Conservation (phyloP, 176 grass and related monocot species). For the Bolboschoenus planiculmis region DNA sequence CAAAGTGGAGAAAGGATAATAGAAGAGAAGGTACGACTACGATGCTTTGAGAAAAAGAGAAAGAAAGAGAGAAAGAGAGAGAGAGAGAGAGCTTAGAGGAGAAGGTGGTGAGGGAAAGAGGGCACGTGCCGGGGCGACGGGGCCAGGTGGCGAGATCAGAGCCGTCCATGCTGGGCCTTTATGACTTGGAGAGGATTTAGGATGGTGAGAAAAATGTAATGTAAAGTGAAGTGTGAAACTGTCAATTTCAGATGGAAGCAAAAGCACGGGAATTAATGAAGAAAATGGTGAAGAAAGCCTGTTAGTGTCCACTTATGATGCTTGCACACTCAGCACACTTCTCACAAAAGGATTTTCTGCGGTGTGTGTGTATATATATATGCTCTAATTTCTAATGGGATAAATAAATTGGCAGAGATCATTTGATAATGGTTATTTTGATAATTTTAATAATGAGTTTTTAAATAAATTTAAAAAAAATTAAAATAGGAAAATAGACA, state of each 20-base stretch:
- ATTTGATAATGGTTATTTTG: no score
- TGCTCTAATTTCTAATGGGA: not conserved
- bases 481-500: no score
- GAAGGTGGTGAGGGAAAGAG: slow-evolving; percentile 7
- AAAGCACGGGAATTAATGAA: not conserved
- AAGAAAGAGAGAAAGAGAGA: not conserved
- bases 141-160: not conserved
- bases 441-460: no score
- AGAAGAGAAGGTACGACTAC: not conserved
- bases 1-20: not conserved
- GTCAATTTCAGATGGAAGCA: slow-evolving; percentile 10
- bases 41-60: slow-evolving; percentile 10
- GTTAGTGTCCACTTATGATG: slow-evolving; percentile 1
- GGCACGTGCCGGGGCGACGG: not conserved
- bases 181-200: not conserved
- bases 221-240: not conserved
- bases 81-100: not conserved
- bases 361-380: no score
- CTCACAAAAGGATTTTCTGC: not conserved
- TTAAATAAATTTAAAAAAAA: no score
- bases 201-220: not conserved
- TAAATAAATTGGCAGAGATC: no score
- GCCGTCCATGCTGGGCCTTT: not conserved
- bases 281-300: not conserved
- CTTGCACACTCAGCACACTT: not conserved